Evolutionary conservation across 208 protist genomes (phyloP).

Genomic region (Leishmania tropica): DNA sequence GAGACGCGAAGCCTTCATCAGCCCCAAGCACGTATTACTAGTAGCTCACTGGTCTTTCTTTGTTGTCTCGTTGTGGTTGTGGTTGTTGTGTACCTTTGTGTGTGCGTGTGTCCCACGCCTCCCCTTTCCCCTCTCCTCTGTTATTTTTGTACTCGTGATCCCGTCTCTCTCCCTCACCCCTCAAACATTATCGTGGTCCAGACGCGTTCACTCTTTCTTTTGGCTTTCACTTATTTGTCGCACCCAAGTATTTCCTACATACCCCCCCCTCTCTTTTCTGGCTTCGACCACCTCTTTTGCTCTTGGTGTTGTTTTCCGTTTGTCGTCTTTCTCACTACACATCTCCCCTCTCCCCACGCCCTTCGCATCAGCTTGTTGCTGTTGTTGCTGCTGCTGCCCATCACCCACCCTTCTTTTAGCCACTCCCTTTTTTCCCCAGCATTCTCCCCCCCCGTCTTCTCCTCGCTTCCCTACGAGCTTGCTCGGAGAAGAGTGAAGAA

Average conservation of each 20-base stretch:
- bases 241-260: background rate
- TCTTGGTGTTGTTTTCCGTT: background rate
- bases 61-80: background rate
- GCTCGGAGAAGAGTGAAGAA: background rate
- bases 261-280: background rate
- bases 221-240: background rate
- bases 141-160: slow-evolving; percentile 3
- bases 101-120: background rate
- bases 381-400: background rate
- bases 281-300: background rate
- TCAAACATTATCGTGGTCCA: slow-evolving; percentile 1
- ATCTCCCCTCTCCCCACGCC: background rate
- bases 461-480: background rate
- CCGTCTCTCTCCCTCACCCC: background rate
- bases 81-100: slow-evolving; percentile 4
- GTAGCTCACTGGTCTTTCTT: background rate
- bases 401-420: background rate
- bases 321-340: background rate
- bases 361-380: background rate
- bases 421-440: background rate
- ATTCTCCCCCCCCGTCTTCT: background rate
- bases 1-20: background rate
- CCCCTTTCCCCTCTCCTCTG: background rate
- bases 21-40: background rate
- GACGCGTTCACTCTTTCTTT: slow-evolving; percentile 1